These are phyloP conservation scores for Mortierella sp. DNA, from an alignment of 371 early-diverging fungal species.

Conservation along the genomic window DNA sequence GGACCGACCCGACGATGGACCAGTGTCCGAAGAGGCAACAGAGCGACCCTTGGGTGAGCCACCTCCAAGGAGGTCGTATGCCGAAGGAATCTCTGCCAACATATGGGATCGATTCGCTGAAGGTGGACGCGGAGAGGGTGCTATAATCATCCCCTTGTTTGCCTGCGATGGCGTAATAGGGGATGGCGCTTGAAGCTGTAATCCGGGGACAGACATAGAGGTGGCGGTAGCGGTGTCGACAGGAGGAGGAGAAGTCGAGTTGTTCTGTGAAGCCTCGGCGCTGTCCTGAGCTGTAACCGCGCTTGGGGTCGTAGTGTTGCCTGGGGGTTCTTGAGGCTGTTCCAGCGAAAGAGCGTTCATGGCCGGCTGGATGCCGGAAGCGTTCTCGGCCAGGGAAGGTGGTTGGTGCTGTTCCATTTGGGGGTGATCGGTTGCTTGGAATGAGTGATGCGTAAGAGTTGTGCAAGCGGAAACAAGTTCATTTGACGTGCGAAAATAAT, in stretches of 20 bases:
- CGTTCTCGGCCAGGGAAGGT: neutral
- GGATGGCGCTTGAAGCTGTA: conserved; percentile 8
- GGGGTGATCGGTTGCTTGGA: neutral
- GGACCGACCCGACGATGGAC: conserved; percentile 14
- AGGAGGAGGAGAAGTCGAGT: conserved; percentile 2
- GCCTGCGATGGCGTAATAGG: neutral
- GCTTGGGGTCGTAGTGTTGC: neutral
- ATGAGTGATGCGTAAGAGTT: conserved; percentile 4
- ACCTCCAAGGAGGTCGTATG: conserved; percentile 16
- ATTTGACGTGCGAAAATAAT: neutral
- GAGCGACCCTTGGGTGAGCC: conserved; percentile 7
- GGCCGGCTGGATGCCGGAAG: neutral
- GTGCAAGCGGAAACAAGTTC: neutral
- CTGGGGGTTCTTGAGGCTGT: conserved; percentile 2
- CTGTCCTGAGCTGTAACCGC: conserved; percentile 5
- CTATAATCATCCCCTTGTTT: neutral
- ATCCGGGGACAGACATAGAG: neutral
- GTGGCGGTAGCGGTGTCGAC: neutral
- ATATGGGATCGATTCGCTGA: conserved; percentile 7
- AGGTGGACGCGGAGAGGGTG: neutral
- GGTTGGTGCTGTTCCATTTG: neutral
- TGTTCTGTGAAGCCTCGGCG: neutral
- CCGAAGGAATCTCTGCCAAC: conserved; percentile 38
- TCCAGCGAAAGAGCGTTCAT: conserved; percentile 11
- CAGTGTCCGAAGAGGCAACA: conserved; percentile 21